Base-by-base conservation (phyloP, 2,329 filamentous ascomycete genomes). In the Aspergillus udagawae region DNA sequence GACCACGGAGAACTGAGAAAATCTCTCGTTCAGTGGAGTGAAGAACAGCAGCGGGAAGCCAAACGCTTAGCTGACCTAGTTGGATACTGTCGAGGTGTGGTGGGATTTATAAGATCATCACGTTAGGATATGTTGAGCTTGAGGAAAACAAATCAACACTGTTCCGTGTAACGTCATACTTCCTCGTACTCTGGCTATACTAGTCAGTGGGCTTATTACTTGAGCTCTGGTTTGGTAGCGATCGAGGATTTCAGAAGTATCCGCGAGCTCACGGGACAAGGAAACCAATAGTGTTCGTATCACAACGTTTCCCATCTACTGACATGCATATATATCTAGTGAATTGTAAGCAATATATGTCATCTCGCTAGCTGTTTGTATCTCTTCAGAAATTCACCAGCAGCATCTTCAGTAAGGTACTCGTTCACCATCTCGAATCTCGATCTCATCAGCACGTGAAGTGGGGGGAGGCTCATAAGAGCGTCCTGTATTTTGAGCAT, bases 11-110 rank as follows among this genome's bases (percentile, higher is more conserved):
- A 73, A 29, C 73, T 93, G 14, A 79, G 86, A 49, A 77, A 74
- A 1, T 84, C 83, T 49, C 75, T 97, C 59, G 73, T 75, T 53
- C 81, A 83, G 64, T 97, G 91, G 90, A 87, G 87, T 72, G 75
- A 74, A 28, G 85, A 88, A 66, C 89, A 93, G 73, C 86, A 86
- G 71, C 80, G 78, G 65, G 92, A 96, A 73, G 83, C 84, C 51
- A 80, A 80, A 58, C 82, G 92, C 55, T 74, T 97, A 55, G 86
- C 88, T 55, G 85, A 85, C 53, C 76, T 97, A 60, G 90, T 95
- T 12, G 91, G 92, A 17, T 97, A 94, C 72, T 95, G 91, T 71
- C 85, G 87, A 62, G 93, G 93, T 62, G 90, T 97, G 25, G 86
- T 95, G 20, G 85, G 85, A 44, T 96, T 94, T 77, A 78, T 96